These are phyloP conservation scores for Pyrenochaeta sp. DNA, from an alignment of 2,329 filamentous ascomycete species.

Conservation along the genomic window DNA sequence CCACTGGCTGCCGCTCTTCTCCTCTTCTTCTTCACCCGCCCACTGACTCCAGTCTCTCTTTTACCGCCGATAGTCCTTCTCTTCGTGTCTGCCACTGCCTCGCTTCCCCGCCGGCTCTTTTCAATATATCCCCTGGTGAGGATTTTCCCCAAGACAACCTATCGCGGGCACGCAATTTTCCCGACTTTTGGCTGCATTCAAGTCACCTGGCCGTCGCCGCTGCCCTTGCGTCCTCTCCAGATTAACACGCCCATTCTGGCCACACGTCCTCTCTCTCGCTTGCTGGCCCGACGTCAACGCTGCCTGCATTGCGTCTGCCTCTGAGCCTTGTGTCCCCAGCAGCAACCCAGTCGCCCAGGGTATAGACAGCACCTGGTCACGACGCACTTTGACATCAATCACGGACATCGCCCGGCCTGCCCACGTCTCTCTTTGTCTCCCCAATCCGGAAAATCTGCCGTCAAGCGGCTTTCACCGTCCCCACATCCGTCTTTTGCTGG, in stretches of 20 bases:
- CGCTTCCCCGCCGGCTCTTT: slow-evolving; percentile 35
- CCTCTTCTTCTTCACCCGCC: slow-evolving; percentile 23
- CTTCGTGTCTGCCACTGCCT: slow-evolving; percentile 25
- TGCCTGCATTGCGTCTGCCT: slow-evolving; percentile 28
- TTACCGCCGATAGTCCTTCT: slow-evolving; percentile 34
- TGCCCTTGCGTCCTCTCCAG: slow-evolving; percentile 41
- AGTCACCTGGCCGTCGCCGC: slow-evolving; percentile 33
- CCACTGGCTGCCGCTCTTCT: slow-evolving; percentile 20
- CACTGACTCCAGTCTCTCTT: slow-evolving; percentile 42
- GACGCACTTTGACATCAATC: slow-evolving; percentile 25
- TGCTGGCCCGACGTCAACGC: slow-evolving; percentile 22
- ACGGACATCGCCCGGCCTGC: slow-evolving; percentile 12
- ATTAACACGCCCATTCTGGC: slow-evolving; percentile 38
- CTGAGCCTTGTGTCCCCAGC: slow-evolving; percentile 25
- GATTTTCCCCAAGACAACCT: slow-evolving; percentile 24
- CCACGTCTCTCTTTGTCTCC: slow-evolving; percentile 5
- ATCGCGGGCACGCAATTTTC: slow-evolving; percentile 31
- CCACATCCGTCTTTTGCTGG: slow-evolving; percentile 48
- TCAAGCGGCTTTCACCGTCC: slow-evolving; percentile 23
- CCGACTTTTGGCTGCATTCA: slow-evolving; percentile 31
- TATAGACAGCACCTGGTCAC: slow-evolving; percentile 33
- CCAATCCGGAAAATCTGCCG: slow-evolving; percentile 14
- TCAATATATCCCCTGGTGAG: slow-evolving; percentile 41
- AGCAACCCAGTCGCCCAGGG: slow-evolving; percentile 27
- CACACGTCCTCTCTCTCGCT: slow-evolving; percentile 26